Evolutionary conservation across 2,329 filamentous ascomycete species (phyloP).

Genomic region (Drechslerella dactyloides): DNA sequence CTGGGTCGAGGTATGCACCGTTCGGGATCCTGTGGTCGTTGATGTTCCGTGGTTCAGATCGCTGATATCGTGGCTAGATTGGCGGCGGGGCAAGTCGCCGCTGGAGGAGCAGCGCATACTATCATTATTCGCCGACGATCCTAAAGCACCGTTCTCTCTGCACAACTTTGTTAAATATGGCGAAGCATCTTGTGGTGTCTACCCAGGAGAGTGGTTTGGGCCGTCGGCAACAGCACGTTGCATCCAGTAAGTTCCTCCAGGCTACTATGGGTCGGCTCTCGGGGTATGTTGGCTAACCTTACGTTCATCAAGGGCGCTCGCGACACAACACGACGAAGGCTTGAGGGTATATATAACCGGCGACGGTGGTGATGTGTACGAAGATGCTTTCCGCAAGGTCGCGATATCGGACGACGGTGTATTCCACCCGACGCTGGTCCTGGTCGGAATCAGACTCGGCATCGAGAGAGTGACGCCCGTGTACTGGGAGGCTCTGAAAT

Average conservation of each 20-base stretch:
- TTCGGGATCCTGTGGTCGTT: conserved; percentile 10
- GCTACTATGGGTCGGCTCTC: conserved; percentile 41
- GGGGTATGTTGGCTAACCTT: conserved; percentile 14
- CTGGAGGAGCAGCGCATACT: conserved; percentile 74
- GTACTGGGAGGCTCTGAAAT: conserved; percentile 92
- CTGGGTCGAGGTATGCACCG: conserved; percentile 74
- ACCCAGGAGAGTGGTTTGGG: conserved; percentile 97
- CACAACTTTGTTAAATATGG: conserved; percentile 93
- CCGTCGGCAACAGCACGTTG: conserved; percentile 94
- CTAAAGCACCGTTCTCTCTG: conserved; percentile 86
- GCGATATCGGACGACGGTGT: conserved; percentile 70
- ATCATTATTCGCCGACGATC: conserved; percentile 84
- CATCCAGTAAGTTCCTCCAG: conserved; percentile 75
- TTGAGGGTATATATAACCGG: conserved; percentile 87
- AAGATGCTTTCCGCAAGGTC: conserved; percentile 81
- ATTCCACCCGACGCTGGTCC: conserved; percentile 84
- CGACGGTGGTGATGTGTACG: conserved; percentile 89
- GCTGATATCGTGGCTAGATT: conserved; percentile 63
- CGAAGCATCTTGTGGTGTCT: conserved; percentile 84
- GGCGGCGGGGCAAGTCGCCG: conserved; percentile 70
- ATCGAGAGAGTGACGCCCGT: conserved; percentile 93
- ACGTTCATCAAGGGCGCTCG: conserved; percentile 69
- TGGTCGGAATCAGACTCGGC: conserved; percentile 86
- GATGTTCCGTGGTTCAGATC: conserved; percentile 52
- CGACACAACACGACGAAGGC: conserved; percentile 68